Percentiles rank a stretch among this genome's conserved stretches.
phyloP scores from a whole-genome alignment of 306 rosid genomes.

The Phaseolus lunatus region DNA sequence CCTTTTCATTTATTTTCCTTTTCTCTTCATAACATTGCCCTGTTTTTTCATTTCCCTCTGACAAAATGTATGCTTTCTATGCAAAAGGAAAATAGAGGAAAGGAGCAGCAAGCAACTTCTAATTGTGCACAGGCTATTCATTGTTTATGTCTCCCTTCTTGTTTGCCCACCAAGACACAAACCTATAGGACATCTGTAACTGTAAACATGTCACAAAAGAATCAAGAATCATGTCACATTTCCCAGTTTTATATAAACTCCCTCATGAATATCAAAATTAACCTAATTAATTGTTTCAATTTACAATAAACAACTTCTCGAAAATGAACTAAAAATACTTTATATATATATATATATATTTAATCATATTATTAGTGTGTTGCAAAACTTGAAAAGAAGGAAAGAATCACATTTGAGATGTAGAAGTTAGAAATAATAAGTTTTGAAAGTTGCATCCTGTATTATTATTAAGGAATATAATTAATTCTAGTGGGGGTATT shows the following conservation, averaged over 20 bases:
- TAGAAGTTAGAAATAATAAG: no score
- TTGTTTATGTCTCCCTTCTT: slow-evolving; percentile 18
- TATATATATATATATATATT: no score
- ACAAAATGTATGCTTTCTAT: slow-evolving; percentile 31
- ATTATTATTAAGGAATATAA: no score
- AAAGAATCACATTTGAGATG: not conserved
- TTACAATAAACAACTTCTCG: not conserved
- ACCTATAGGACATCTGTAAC: not conserved
- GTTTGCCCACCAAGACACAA: slow-evolving; percentile 19
- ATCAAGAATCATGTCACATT: not conserved
- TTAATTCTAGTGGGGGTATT: not conserved
- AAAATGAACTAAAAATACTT: no score
- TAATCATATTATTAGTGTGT: no score
- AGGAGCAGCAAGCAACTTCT: slow-evolving; percentile 26
- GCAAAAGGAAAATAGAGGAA: slow-evolving; percentile 31
- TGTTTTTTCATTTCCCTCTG: slow-evolving; percentile 25
- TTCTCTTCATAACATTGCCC: not conserved
- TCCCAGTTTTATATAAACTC: not conserved
- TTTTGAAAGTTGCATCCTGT: no score
- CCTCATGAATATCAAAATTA: not conserved
- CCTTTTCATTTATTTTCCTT: slow-evolving; percentile 15
- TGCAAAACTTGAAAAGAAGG: not conserved
- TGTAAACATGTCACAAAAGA: not conserved
- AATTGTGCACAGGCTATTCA: slow-evolving; percentile 6
- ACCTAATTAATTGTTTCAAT: not conserved